Evolutionary conservation across 805 yeast species (phyloP).

Genomic region (Yarrowia deformans): DNA sequence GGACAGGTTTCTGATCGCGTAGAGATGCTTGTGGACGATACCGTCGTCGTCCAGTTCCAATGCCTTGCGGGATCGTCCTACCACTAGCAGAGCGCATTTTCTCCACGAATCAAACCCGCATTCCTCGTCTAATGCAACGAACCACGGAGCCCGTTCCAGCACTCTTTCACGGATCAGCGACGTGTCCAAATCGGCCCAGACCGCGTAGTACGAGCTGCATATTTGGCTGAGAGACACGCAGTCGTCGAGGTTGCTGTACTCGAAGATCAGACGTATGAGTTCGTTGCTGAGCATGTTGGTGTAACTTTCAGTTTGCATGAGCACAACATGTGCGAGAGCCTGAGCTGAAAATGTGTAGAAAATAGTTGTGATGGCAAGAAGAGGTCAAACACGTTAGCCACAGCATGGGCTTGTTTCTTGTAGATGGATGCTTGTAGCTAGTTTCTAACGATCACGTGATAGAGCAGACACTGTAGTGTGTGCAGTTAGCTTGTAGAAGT

Average conservation of each 20-base stretch:
- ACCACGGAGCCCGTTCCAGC: slow-evolving; percentile 1
- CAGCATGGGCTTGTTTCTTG: no score
- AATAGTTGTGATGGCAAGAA: no score
- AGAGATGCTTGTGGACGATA: neutral
- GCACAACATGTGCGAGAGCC: no score
- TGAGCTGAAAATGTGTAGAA: no score
- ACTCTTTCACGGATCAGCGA: neutral
- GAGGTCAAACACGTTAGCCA: no score
- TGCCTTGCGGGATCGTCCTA: neutral
- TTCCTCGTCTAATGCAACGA: neutral
- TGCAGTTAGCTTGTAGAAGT: no score
- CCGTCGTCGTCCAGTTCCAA: neutral
- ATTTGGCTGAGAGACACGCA: slow-evolving; percentile 2
- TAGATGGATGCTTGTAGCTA: no score
- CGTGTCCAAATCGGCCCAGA: neutral
- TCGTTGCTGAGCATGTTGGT: slow-evolving; percentile 5
- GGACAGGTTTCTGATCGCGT: neutral
- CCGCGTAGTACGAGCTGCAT: neutral
- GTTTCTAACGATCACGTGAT: no score
- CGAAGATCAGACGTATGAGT: neutral
- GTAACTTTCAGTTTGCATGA: no score
- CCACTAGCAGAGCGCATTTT: neutral
- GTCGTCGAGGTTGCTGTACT: neutral
- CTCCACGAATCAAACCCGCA: neutral
- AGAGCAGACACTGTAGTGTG: no score